phyloP scores from a whole-genome alignment of 2,329 filamentous ascomycete genomes.

The Venturia aucupariae region DNA sequence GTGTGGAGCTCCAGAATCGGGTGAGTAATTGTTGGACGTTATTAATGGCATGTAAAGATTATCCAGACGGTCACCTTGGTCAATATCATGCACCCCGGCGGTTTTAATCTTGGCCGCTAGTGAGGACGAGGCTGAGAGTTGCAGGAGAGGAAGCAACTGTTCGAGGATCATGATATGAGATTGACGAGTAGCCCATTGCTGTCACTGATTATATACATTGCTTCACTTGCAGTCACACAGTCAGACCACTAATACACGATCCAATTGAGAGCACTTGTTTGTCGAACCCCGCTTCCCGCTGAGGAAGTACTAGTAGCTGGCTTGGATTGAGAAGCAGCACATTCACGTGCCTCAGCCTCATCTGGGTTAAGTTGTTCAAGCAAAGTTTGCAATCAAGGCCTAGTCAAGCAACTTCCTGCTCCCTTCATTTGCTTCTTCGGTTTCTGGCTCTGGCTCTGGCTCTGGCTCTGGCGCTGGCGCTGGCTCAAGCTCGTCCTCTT shows the following conservation, averaged over 20 bases:
- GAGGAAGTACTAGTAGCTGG: background rate
- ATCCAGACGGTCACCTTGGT: background rate
- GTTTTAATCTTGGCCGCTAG: background rate
- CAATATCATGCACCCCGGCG: background rate
- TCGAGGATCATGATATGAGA: background rate
- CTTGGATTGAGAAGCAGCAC: background rate
- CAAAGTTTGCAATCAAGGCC: background rate
- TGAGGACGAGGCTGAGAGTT: conserved; percentile 5
- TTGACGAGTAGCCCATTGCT: background rate
- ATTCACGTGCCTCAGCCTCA: conserved; percentile 3
- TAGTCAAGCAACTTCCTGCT: background rate
- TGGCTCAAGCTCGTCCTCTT: conserved; percentile 1
- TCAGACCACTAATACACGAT: background rate
- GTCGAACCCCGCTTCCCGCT: background rate
- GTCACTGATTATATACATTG: background rate
- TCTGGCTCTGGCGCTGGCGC: no score
- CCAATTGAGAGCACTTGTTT: background rate
- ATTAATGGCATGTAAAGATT: background rate
- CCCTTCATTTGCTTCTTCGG: background rate
- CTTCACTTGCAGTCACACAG: background rate
- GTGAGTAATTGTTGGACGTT: background rate
- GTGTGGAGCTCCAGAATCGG: background rate
- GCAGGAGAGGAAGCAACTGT: background rate
- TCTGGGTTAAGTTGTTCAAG: background rate
- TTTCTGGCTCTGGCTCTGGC: background rate